Percentiles rank a stretch among this genome's conserved stretches.
phyloP scores from a whole-genome alignment of 2,329 filamentous ascomycete genomes.

The Colletotrichum euphorbiae region DNA sequence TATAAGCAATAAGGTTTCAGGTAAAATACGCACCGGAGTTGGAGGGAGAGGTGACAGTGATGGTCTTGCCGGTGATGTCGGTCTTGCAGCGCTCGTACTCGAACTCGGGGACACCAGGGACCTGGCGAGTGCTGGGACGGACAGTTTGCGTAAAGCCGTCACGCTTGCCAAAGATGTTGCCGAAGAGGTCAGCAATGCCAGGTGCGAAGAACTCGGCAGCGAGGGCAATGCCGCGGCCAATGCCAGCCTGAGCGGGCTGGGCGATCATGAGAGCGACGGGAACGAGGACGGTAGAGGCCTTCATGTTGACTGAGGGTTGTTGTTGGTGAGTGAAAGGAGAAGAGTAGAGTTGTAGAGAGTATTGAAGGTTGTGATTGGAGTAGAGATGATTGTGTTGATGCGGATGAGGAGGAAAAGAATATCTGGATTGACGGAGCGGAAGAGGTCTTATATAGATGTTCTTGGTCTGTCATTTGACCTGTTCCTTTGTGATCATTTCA shows the following conservation, averaged over 20 bases:
- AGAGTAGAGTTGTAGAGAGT: background rate
- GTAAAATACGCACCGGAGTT: background rate
- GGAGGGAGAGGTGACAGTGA: conserved; percentile 26
- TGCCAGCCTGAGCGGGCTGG: conserved; percentile 24
- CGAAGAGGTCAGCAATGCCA: conserved; percentile 20
- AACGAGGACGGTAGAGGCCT: conserved; percentile 18
- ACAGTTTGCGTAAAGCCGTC: background rate
- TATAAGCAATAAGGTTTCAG: too few relatives aligned
- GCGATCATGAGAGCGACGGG: conserved; percentile 32
- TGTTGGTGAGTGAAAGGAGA: background rate
- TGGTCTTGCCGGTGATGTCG: conserved; percentile 27
- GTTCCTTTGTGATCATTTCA: too few relatives aligned
- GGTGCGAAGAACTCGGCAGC: conserved; percentile 26
- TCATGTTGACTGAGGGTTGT: conserved; percentile 12
- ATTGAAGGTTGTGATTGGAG: background rate
- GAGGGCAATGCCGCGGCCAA: conserved; percentile 23
- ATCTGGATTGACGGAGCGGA: background rate
- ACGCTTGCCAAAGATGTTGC: background rate
- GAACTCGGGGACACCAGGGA: conserved; percentile 32
- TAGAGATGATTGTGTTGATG: background rate
- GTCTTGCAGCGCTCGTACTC: conserved; percentile 38
- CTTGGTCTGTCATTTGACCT: background rate
- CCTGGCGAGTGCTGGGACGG: background rate
- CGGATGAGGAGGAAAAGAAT: background rate
- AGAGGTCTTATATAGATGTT: background rate